Evolutionary conservation across 192 early-diverging fungal species (phyloP).

Genomic region (Gonapodya prolifera): DNA sequence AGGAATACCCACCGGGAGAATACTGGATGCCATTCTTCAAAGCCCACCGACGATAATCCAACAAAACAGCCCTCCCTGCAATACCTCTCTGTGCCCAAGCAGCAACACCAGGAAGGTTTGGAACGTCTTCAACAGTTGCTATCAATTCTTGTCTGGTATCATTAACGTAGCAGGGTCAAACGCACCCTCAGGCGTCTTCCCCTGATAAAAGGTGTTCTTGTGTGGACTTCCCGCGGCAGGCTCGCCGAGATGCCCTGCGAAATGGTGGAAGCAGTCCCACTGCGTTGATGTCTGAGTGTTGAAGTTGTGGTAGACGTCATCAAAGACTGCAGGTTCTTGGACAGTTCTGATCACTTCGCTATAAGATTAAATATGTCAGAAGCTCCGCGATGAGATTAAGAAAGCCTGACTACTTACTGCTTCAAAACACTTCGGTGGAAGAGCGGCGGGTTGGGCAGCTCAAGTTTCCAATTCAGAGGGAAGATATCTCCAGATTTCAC

Average conservation of each 20-base stretch:
- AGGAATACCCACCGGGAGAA: too few species aligned
- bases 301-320: neutral
- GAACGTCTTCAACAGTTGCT: neutral
- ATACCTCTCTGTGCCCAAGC: neutral
- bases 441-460: neutral
- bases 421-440: neutral
- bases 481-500: neutral
- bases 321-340: neutral
- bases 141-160: neutral
- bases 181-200: neutral
- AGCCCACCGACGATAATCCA: neutral
- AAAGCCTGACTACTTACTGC: too few species aligned
- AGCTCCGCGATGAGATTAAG: too few species aligned
- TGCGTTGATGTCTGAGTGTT: neutral
- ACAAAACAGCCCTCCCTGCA: neutral
- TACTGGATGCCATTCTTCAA: neutral
- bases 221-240: neutral
- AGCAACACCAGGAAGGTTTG: neutral
- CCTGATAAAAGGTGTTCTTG: neutral
- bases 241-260: neutral
- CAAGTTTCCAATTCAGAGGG: neutral
- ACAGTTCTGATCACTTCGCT: neutral
- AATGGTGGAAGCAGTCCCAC: neutral
- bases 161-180: neutral
- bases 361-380: too few species aligned